Evolutionary conservation across 768 basidiomycete genomes (phyloP), one percentile per base, ranked within the genome.

Genomic region (Sporobolomyces phaffii): DNA sequence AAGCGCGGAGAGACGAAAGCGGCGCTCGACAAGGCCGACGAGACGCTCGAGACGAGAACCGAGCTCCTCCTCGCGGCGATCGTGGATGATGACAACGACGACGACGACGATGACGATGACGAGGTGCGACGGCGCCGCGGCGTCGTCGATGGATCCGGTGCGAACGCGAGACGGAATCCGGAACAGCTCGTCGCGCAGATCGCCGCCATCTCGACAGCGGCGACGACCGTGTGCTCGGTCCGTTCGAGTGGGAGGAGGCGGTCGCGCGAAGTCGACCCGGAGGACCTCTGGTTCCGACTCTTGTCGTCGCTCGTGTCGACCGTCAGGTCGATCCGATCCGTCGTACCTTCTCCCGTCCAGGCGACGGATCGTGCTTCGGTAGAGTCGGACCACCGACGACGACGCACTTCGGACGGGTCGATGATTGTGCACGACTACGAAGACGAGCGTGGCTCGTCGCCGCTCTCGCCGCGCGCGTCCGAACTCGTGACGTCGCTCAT

Each of bases 241-340:
- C 84, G 84, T 58, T 89, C 89, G 7, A 79, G 80, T 62, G 77
- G 72, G 1, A 36, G 40, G 40, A 53, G 38, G 9, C 62, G 59
- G 1, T 29, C 56, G 6, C 18, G 60, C 4, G 70, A 68, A 6
- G 82, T 62, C 79, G 82, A 44, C 72, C 75, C 86, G 20, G 92
- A 96, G 74, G 89, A 94, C 69, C 83, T 91, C 70, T 98, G 92
- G 92, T 90, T 91, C 77, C 83, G 85, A 67, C 80, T 96, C 1
- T 82, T 98, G 36, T 85, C 84, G 73, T 86, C 87, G 66, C 87
- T 96, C 74, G 86, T 96, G 59, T 83, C 85, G 56, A 83, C 84
- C 38, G 86, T 93, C 13, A 91, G 93, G 70, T 81, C 80, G 3
- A 77, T 91, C 36, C 63, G 71, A 26, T 22, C 70, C 15, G 33